Percentiles rank a stretch among this genome's conserved stretches.
phyloP scores from a whole-genome alignment of 306 rosid species.

The Boehmeria nivea region DNA sequence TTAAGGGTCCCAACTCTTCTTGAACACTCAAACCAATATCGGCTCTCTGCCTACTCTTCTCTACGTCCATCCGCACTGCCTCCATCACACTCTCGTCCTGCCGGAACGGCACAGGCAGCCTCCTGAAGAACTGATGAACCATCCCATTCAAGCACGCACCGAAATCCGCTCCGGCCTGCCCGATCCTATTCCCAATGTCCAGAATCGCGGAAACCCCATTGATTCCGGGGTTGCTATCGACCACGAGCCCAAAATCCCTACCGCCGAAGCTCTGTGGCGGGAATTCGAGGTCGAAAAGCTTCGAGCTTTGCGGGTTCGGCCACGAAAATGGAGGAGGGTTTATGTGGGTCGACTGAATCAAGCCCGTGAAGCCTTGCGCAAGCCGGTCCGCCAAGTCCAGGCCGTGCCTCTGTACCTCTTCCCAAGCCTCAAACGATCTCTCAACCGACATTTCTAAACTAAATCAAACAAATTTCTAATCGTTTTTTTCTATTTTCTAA shows the following conservation, averaged over 20 bases:
- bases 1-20: constrained; percentile 49
- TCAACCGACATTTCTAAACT: constrained; percentile 60
- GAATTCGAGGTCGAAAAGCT: constrained; percentile 77
- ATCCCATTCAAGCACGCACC: constrained; percentile 87
- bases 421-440: constrained; percentile 94
- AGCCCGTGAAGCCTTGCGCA: constrained; percentile 80
- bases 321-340: constrained; percentile 71
- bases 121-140: constrained; percentile 86
- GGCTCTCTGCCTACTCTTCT: constrained; percentile 41
- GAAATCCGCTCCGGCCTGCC: constrained; percentile 87
- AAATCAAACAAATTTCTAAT: constrained; percentile 1
- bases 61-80: constrained; percentile 37
- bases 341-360: constrained; percentile 69
- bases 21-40: constrained; percentile 38
- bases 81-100: constrained; percentile 42
- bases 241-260: constrained; percentile 47
- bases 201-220: constrained; percentile 74
- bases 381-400: constrained; percentile 94
- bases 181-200: constrained; percentile 78
- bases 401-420: constrained; percentile 94
- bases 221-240: constrained; percentile 34
- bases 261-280: constrained; percentile 52
- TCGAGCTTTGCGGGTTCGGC: constrained; percentile 68
- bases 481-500: not conserved
- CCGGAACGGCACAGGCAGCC: constrained; percentile 68